Evolutionary conservation across 495 filamentous ascomycete species (phyloP).

Genomic region (Tuber calosporum): DNA sequence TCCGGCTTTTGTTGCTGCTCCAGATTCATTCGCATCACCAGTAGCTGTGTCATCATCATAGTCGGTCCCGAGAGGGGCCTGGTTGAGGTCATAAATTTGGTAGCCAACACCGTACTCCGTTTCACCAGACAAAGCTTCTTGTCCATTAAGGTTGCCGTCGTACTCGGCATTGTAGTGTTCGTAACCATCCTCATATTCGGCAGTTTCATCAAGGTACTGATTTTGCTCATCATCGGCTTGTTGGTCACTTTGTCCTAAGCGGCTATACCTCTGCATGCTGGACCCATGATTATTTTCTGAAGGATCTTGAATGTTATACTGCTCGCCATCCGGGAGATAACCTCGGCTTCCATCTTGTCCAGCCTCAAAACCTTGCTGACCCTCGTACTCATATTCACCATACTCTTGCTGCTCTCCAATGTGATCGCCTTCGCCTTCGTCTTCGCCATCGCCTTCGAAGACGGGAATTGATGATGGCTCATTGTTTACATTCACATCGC

Average conservation of each 20-base stretch:
- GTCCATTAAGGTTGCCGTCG: constrained; percentile 5
- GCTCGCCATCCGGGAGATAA: constrained; percentile 10
- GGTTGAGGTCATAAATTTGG: constrained; percentile 23
- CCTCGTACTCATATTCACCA: constrained; percentile 19
- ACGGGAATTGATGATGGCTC: constrained; percentile 32
- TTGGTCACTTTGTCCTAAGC: constrained; percentile 23
- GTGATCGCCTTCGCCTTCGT: constrained; percentile 24
- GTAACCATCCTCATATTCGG: constrained; percentile 15
- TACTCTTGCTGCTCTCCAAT: constrained; percentile 22
- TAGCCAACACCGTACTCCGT: constrained; percentile 20
- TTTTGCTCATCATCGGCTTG: constrained; percentile 26
- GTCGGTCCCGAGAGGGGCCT: constrained; percentile 16
- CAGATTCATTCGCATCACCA: constrained; percentile 22
- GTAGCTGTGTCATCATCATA: constrained; percentile 24
- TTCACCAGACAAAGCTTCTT: constrained; percentile 25
- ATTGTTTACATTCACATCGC: constrained; percentile 6
- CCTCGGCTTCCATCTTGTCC: constrained; percentile 21
- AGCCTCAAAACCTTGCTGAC: constrained; percentile 22
- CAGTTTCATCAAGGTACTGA: constrained; percentile 18
- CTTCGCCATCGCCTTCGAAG: constrained; percentile 22
- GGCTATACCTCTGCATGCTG: constrained; percentile 16
- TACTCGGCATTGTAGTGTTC: constrained; percentile 26
- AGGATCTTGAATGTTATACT: constrained; percentile 12
- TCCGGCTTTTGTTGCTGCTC: constrained; percentile 12
- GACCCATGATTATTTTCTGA: constrained; percentile 14